A percentile compares a stretch with the other conserved stretches of the same genome.
Evolutionary conservation across 345 rosid species (phyloP).

Genomic region (Boechera divaricarpa): DNA sequence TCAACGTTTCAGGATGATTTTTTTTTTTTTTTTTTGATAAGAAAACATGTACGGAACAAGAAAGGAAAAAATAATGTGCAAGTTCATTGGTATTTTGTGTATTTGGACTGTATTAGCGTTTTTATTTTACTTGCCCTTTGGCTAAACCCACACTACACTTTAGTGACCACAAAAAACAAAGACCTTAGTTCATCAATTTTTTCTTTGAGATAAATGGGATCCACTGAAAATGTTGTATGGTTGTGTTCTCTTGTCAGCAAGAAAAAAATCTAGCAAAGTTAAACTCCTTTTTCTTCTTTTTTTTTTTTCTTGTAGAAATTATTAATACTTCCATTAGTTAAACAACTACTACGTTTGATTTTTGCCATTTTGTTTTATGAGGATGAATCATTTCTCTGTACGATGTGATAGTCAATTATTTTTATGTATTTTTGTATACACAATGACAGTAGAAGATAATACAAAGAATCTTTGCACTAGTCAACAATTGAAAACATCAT

Average conservation of each 20-base stretch:
- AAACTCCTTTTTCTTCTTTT: background rate
- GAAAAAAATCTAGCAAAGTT: constrained; percentile 38
- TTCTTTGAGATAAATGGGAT: constrained; percentile 36
- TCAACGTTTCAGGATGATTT: background rate
- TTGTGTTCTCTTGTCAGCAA: constrained; percentile 39
- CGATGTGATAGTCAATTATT: constrained; percentile 29
- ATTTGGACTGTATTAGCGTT: constrained; percentile 26
- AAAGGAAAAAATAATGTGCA: background rate
- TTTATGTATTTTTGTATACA: constrained; percentile 1
- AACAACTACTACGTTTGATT: background rate
- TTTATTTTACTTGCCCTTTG: constrained; percentile 41
- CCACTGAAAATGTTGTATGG: constrained; percentile 47
- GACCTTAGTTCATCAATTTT: constrained; percentile 21
- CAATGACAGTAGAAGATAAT: background rate
- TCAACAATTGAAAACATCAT: background rate
- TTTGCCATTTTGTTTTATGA: constrained; percentile 25
- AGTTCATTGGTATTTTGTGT: constrained; percentile 31
- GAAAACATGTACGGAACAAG: constrained; percentile 31
- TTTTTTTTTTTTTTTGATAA: background rate
- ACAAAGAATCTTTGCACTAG: background rate
- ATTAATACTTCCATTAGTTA: constrained; percentile 5
- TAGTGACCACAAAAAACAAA: constrained; percentile 47
- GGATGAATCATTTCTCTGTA: constrained; percentile 11
- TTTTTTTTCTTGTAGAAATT: background rate
- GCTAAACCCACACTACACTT: constrained; percentile 48